Base-by-base conservation (phyloP, 768 basidiomycete genomes). In the Galerina sulciceps region DNA sequence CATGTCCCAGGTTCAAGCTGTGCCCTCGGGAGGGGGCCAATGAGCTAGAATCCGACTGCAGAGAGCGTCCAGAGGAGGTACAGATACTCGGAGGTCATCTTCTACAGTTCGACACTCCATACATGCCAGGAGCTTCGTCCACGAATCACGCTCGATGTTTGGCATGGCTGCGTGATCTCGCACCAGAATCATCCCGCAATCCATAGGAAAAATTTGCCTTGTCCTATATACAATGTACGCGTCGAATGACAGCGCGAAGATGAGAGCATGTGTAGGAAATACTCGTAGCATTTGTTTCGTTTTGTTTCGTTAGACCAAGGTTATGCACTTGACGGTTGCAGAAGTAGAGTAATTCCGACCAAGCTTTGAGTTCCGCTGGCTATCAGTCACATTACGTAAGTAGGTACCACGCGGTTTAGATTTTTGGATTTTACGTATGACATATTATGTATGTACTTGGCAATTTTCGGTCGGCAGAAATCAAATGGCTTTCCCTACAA, bases 81-180 rank as follows among this genome's bases (percentile, higher is more conserved):
- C 14, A 47, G 31, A 34, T 10, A 38, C 17, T n/a, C 11, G n/a
- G 34, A 36, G 18, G n/a, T 1, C n/a, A n/a, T n/a, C 13, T 18
- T 6, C 1, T 11, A 9, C 36, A 40, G 35, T 40, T 40, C 9
- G 59, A 60, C n/a, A 34, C 40, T 17, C 59, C 59, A 31, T 60
- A 50, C 20, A 52, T 45, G 43, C 59, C 59, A 17, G 41, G 53
- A 26, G 45, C 48, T 17, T 44, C 37, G 38, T n/a, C 40, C n/a
- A 53, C 9, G 18, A 34, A 55, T 34, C 37, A 55, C 8, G 26
- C 49, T 5, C 48, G 48, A n/a, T 55, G 48, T 34, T 34, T 60
- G 22, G 40, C 18, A 15, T 55, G 54, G 59, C 42, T 38, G 13
- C 53, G 59, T 8, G 34, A 37, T 13, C 36, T 59, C 9, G 37